A percentile compares a stretch with the other conserved stretches of the same genome.
These are phyloP conservation scores for Fusarium goolgardi DNA, from an alignment of 2,329 filamentous ascomycete species.

Conservation along the genomic window DNA sequence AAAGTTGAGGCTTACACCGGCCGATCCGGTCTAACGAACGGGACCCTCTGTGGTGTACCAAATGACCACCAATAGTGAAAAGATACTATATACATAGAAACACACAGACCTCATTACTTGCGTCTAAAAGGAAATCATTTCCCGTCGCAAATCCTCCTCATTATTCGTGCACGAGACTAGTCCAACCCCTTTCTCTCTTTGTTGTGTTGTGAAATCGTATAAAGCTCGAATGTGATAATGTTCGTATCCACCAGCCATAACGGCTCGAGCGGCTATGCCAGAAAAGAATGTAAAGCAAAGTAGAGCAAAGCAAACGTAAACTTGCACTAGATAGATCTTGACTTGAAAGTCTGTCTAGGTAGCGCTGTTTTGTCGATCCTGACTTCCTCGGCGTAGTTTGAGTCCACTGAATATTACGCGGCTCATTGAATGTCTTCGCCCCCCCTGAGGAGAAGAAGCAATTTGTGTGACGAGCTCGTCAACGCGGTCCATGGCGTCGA, in stretches of 20 bases:
- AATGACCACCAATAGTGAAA: conserved; percentile 6
- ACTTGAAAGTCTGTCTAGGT: conserved; percentile 2
- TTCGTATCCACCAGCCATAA: conserved; percentile 1
- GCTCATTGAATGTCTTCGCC: conserved; percentile 37
- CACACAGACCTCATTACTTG: conserved; percentile 15
- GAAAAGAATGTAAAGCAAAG: not conserved
- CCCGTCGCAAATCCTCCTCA: conserved; percentile 6
- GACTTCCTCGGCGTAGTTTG: conserved; percentile 36
- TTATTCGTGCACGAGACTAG: conserved; percentile 13
- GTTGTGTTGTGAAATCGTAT: conserved; percentile 12
- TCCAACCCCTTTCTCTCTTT: conserved; percentile 4
- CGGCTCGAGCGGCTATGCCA: conserved; percentile 11
- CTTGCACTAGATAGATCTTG: conserved; percentile 1
- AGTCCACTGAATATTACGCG: conserved; percentile 35
- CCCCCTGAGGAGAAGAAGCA: conserved; percentile 13
- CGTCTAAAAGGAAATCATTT: conserved; percentile 4
- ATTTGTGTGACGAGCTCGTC: conserved; percentile 40
- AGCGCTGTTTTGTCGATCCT: conserved; percentile 14
- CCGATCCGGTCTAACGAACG: conserved; percentile 23
- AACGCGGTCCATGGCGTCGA: conserved; percentile 44
- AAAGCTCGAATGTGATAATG: not conserved
- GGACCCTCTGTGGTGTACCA: not conserved
- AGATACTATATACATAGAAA: conserved; percentile 1
- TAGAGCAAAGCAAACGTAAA: not conserved
- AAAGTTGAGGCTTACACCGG: conserved; percentile 33